Percentiles rank a stretch among this genome's conserved stretches.
Conservation (phyloP, 768 basidiomycete genomes). For the Tulasnella sp. region DNA sequence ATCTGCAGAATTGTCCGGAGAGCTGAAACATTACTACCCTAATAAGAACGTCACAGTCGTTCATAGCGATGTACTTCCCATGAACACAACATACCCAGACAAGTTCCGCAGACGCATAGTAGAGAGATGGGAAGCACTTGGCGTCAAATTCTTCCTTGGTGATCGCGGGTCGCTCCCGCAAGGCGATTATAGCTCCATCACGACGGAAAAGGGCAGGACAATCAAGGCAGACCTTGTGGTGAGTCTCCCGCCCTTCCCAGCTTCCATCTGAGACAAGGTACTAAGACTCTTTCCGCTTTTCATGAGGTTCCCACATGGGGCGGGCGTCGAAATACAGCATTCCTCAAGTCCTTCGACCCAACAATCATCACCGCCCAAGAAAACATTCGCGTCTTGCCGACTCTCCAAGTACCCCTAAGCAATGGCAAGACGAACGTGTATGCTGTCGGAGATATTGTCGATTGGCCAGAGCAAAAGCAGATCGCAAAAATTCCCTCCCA, state of each 20-base stretch:
- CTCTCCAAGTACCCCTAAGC: conserved; percentile 14
- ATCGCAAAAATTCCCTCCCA: conserved; percentile 27
- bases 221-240: not conserved
- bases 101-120: not conserved
- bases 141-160: not conserved
- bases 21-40: conserved; percentile 23
- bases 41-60: conserved; percentile 29
- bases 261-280: not conserved
- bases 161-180: not conserved
- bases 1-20: conserved; percentile 24
- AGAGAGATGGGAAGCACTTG: not conserved
- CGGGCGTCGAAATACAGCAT: not conserved
- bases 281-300: not conserved
- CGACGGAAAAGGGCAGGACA: not conserved
- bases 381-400: conserved; percentile 15
- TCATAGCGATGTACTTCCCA: conserved; percentile 17
- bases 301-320: not conserved
- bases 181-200: not conserved
- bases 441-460: conserved; percentile 31
- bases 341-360: not conserved
- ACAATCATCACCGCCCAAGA: not conserved
- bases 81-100: not conserved
- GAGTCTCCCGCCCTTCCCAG: not conserved
- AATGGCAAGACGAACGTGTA: conserved; percentile 29
- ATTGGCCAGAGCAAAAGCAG: conserved; percentile 30